Conservation (phyloP, 192 early-diverging fungal species). For the Coemansia pectinata region DNA sequence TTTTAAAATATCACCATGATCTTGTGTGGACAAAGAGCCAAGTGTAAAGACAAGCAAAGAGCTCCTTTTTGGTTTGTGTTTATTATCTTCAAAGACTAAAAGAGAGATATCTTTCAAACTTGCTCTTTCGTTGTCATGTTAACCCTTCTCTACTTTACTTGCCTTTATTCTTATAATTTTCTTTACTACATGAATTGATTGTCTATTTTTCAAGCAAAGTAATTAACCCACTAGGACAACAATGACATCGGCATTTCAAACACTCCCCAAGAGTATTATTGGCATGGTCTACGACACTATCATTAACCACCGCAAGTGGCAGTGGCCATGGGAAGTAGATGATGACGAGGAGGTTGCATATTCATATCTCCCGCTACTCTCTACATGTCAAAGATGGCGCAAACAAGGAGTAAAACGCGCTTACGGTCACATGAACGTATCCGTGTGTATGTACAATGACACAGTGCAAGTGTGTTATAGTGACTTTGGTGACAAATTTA, state of each 20-base stretch:
- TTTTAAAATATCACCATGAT: not conserved
- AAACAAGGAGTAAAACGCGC: not conserved
- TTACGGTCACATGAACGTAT: not conserved
- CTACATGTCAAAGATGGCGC: not conserved
- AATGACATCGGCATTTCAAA: not conserved
- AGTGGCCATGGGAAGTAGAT: not conserved
- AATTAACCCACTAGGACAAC: not conserved
- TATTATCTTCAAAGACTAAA: not conserved
- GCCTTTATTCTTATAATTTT: not conserved
- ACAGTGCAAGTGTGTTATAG: not conserved
- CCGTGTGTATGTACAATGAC: not conserved
- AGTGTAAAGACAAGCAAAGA: not conserved
- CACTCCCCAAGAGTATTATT: not conserved
- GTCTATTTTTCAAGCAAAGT: not conserved
- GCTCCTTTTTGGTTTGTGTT: not conserved
- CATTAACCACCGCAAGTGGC: not conserved
- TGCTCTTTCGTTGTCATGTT: not conserved
- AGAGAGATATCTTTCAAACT: not conserved
- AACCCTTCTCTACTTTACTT: not conserved
- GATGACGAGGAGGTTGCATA: not conserved
- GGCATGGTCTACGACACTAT: not conserved
- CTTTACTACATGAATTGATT: not conserved
- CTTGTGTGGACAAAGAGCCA: not conserved
- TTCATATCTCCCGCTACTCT: not conserved
- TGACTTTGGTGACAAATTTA: not conserved